These are phyloP conservation scores for Hyphopichia pseudoburtonii DNA, from an alignment of 1,139 yeast species.

Conservation along the genomic window DNA sequence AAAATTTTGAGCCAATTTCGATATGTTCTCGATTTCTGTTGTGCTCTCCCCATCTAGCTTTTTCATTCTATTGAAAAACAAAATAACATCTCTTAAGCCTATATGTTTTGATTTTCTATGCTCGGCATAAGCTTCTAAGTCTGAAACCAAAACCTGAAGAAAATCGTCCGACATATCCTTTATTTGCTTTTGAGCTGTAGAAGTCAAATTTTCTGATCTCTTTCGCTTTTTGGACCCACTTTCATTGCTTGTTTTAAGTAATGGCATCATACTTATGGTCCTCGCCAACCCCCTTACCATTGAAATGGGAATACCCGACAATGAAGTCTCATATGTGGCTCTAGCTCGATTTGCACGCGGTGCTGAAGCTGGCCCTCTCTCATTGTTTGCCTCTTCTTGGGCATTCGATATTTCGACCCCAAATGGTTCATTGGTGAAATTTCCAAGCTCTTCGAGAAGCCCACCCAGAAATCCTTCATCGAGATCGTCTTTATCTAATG, in stretches of 20 bases:
- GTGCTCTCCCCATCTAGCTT: slow-evolving; percentile 16
- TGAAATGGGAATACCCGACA: slow-evolving; percentile 7
- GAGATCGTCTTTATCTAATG: slow-evolving; percentile 12
- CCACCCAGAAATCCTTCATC: neutral
- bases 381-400: no score
- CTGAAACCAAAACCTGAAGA: slow-evolving; percentile 30
- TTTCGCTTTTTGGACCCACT: slow-evolving; percentile 4
- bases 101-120: slow-evolving; percentile 32
- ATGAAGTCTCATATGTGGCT: no score
- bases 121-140: slow-evolving; percentile 33
- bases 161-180: slow-evolving; percentile 29
- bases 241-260: no score
- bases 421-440: neutral
- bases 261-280: slow-evolving; percentile 7
- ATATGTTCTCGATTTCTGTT: slow-evolving; percentile 22
- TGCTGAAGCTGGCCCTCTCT: no score
- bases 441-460: neutral
- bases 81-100: slow-evolving; percentile 34
- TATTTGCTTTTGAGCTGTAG: slow-evolving; percentile 12
- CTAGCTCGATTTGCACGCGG: no score
- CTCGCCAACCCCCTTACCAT: slow-evolving; percentile 11
- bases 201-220: slow-evolving; percentile 7
- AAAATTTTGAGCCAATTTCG: slow-evolving; percentile 34
- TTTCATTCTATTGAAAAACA: slow-evolving; percentile 35
- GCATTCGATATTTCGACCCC: no score